These are phyloP conservation scores for Xylariaceae sp. DNA, from an alignment of 2,329 filamentous ascomycete genomes.

Conservation along the genomic window DNA sequence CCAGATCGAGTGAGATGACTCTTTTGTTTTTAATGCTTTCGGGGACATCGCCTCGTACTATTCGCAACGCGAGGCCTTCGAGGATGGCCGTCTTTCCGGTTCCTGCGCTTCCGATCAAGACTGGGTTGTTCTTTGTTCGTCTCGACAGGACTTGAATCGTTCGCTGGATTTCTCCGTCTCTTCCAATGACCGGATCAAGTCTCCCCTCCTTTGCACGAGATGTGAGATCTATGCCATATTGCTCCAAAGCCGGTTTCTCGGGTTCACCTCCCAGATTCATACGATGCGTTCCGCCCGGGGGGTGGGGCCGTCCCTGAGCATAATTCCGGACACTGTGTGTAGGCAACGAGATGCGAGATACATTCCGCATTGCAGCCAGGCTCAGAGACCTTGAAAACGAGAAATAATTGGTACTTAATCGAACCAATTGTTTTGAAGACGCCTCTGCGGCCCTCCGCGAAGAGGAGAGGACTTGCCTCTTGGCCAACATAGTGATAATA, in stretches of 20 bases:
- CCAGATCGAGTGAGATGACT: slow-evolving; percentile 83
- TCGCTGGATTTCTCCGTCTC: slow-evolving; percentile 85
- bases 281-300: slow-evolving; percentile 85
- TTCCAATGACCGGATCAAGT: slow-evolving; percentile 90
- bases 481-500: slow-evolving; percentile 32
- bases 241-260: slow-evolving; percentile 83
- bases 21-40: slow-evolving; percentile 94
- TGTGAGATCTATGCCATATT: slow-evolving; percentile 89
- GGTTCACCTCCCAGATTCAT: slow-evolving; percentile 78
- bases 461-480: slow-evolving; percentile 32
- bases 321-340: slow-evolving; percentile 43
- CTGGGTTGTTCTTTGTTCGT: slow-evolving; percentile 92
- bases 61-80: slow-evolving; percentile 84
- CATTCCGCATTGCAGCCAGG: slow-evolving; percentile 11
- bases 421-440: slow-evolving; percentile 19
- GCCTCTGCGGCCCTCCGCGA: slow-evolving; percentile 29
- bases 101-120: slow-evolving; percentile 86
- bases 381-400: slow-evolving; percentile 20
- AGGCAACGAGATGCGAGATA: slow-evolving; percentile 15
- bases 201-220: slow-evolving; percentile 81
- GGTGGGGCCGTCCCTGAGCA: slow-evolving; percentile 73
- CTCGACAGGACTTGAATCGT: slow-evolving; percentile 92
- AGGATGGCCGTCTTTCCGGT: slow-evolving; percentile 93
- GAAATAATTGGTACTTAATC: slow-evolving; percentile 17
- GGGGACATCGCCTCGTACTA: slow-evolving; percentile 87